phyloP scores from a whole-genome alignment of 768 basidiomycete genomes.

The Tubosaeta brunneosetosa region DNA sequence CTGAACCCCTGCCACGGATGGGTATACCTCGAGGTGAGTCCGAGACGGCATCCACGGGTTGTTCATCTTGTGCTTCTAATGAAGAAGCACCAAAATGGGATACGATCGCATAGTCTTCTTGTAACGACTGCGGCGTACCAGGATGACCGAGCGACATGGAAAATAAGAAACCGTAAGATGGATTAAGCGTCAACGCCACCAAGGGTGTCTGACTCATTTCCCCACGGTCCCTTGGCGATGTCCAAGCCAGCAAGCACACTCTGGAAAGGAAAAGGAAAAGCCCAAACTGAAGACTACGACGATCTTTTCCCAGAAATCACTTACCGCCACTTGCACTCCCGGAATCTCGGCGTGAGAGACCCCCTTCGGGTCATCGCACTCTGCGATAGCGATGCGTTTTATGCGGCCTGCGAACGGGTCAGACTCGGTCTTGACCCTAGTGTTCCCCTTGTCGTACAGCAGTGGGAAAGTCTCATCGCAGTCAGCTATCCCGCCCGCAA shows the following conservation, averaged over 20 bases:
- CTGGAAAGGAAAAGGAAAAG: conserved; percentile 59
- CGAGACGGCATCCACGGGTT: conserved; percentile 1
- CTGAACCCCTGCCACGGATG: conserved; percentile 9
- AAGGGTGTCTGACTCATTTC: background rate
- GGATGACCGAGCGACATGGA: conserved; percentile 17
- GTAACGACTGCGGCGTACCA: conserved; percentile 39
- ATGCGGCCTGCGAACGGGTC: conserved; percentile 80
- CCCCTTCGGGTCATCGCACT: conserved; percentile 83
- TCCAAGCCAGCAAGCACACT: conserved; percentile 12
- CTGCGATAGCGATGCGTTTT: conserved; percentile 87
- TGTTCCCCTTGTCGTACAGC: conserved; percentile 74
- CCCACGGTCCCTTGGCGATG: background rate
- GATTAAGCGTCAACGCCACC: background rate
- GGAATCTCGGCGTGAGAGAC: conserved; percentile 64
- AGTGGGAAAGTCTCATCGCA: conserved; percentile 88
- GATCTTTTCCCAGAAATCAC: conserved; percentile 68
- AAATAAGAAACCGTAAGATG: background rate
- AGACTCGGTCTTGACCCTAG: conserved; percentile 61
- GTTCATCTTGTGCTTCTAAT: conserved; percentile 4
- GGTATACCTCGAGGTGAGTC: conserved; percentile 17
- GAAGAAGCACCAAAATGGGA: conserved; percentile 43
- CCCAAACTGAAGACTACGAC: conserved; percentile 42
- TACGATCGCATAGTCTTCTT: conserved; percentile 62
- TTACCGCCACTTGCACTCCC: conserved; percentile 71
- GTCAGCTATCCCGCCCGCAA: conserved; percentile 93